Evolutionary conservation across 2,329 filamentous ascomycete genomes (phyloP).

Genomic region (Mycocentrospora acerina): DNA sequence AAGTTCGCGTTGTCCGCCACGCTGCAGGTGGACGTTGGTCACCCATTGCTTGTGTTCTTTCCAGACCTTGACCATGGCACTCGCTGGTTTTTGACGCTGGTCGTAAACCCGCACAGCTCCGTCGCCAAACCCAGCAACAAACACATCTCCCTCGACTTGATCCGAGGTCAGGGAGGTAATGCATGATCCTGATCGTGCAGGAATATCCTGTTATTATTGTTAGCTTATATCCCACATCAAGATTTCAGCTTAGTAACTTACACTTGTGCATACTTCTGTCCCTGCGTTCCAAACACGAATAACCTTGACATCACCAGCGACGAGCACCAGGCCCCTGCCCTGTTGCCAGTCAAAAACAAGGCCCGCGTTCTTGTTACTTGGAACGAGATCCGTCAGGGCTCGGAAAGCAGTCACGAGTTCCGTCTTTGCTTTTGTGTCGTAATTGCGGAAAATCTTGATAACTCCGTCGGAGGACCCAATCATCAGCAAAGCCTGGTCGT

Average conservation of each 20-base stretch:
- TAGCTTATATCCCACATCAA: too few species aligned
- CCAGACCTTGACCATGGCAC: slow-evolving; percentile 95
- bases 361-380: slow-evolving; percentile 90
- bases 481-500: slow-evolving; percentile 92
- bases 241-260: slow-evolving; percentile 37
- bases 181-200: slow-evolving; percentile 89
- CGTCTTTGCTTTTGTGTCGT: slow-evolving; percentile 73
- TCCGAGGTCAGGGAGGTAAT: slow-evolving; percentile 96
- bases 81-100: slow-evolving; percentile 77
- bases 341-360: slow-evolving; percentile 99
- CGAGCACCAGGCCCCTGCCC: slow-evolving; percentile 90
- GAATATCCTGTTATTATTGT: slow-evolving; percentile 66
- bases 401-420: slow-evolving; percentile 90
- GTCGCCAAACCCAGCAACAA: slow-evolving; percentile 94
- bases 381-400: slow-evolving; percentile 88
- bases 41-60: slow-evolving; percentile 96
- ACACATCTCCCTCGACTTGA: slow-evolving; percentile 95
- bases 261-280: slow-evolving; percentile 82
- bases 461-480: slow-evolving; percentile 95
- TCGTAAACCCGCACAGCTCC: slow-evolving; percentile 94
- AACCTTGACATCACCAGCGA: slow-evolving; percentile 92
- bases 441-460: slow-evolving; percentile 88
- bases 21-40: slow-evolving; percentile 93
- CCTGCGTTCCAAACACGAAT: slow-evolving; percentile 96
- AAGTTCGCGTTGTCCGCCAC: slow-evolving; percentile 88